phyloP scores from a whole-genome alignment of 176 grass and related monocot genomes.

The Chloris gayana region DNA sequence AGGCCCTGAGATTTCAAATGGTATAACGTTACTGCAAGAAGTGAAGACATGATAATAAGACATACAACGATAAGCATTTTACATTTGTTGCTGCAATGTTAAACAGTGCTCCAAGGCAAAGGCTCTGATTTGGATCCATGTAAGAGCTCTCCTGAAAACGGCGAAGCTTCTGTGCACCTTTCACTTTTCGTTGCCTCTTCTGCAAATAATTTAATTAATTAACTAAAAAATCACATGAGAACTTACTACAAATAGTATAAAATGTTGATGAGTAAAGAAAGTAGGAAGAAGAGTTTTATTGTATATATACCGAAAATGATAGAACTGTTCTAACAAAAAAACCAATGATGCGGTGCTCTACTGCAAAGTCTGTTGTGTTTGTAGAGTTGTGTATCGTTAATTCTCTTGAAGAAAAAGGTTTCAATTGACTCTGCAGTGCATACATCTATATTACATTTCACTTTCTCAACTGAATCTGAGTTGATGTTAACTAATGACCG shows the following conservation, averaged over 20 bases:
- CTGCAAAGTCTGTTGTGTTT: background rate
- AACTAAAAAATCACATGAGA: constrained; percentile 29
- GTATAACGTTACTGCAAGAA: constrained; percentile 39
- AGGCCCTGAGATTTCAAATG: constrained; percentile 59
- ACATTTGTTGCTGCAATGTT: constrained; percentile 98
- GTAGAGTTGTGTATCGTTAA: background rate
- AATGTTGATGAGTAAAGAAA: constrained; percentile 1
- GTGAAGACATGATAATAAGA: background rate
- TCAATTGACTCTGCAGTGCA: background rate
- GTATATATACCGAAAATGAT: background rate
- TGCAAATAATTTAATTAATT: too few relatives aligned
- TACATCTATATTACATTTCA: background rate
- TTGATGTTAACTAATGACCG: background rate
- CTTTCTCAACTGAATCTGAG: background rate
- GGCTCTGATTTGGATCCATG: constrained; percentile 88
- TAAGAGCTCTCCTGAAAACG: constrained; percentile 90
- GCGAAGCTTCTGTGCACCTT: constrained; percentile 38
- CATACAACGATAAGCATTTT: constrained; percentile 22
- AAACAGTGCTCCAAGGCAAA: constrained; percentile 96
- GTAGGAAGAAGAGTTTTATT: background rate
- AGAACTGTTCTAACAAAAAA: background rate
- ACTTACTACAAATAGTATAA: background rate
- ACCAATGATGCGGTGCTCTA: background rate
- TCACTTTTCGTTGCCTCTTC: constrained; percentile 71
- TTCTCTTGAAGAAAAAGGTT: background rate